A percentile compares a stretch with the other conserved stretches of the same genome.
Evolutionary conservation across 768 basidiomycete species (phyloP).

Genomic region (Coprinellus micaceus): DNA sequence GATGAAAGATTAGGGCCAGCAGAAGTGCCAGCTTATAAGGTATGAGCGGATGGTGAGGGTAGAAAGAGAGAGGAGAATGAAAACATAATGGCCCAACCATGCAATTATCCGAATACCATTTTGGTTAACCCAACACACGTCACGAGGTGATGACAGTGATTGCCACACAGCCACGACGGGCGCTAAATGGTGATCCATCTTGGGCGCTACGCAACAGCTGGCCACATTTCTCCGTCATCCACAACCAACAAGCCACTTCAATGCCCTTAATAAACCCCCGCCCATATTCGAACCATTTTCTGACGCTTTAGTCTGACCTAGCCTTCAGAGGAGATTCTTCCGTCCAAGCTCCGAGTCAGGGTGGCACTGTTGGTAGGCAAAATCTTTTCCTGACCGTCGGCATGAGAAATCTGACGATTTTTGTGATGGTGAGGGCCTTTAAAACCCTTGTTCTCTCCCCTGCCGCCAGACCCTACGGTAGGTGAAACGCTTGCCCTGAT

Average conservation of each 20-base stretch:
- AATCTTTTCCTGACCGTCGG: background rate
- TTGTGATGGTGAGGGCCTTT: background rate
- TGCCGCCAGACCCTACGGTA: no score
- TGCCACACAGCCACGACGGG: background rate
- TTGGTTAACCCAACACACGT: background rate
- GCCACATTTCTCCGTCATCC: no score
- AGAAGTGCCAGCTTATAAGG: no score
- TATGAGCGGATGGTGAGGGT: background rate
- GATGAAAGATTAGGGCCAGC: no score
- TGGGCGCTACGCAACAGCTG: no score
- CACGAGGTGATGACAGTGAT: background rate
- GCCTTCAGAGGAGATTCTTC: no score
- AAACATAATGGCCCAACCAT: background rate
- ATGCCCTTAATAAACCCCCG: no score
- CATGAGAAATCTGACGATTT: background rate
- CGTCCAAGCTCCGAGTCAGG: slow-evolving; percentile 2
- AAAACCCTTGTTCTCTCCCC: no score
- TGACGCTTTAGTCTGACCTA: no score
- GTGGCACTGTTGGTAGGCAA: background rate
- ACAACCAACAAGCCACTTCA: no score
- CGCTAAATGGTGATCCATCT: background rate
- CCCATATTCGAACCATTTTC: no score
- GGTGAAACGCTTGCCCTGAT: no score
- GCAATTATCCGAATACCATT: background rate
- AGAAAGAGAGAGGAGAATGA: background rate